Conservation (phyloP, 2,329 filamentous ascomycete genomes). For the Sporothrix brunneoviolacea region DNA sequence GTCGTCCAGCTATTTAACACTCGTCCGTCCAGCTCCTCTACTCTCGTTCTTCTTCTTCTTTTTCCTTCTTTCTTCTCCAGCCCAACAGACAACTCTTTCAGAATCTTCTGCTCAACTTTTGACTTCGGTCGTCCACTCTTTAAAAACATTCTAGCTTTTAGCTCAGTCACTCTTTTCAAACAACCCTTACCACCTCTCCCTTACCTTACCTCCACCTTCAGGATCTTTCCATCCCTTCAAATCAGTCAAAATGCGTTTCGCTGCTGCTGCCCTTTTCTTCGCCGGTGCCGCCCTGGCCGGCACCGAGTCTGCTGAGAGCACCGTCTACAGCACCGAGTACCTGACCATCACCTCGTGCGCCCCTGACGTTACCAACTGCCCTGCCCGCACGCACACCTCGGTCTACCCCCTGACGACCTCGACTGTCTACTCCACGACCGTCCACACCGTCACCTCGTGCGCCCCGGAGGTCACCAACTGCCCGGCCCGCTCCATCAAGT, state of each 20-base stretch:
- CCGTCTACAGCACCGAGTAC: constrained; percentile 52
- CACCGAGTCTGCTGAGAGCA: constrained; percentile 25
- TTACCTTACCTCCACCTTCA: constrained; percentile 17
- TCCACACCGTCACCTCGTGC: constrained; percentile 58
- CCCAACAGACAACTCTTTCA: constrained; percentile 27
- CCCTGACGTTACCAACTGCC: constrained; percentile 47
- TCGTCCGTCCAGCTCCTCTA: constrained; percentile 15
- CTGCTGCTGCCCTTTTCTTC: constrained; percentile 43
- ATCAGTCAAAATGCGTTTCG: constrained; percentile 57
- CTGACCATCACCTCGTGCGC: constrained; percentile 57
- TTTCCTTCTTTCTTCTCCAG: constrained; percentile 27
- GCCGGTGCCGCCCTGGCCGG: constrained; percentile 37
- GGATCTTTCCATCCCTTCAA: constrained; percentile 10
- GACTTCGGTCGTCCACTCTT: constrained; percentile 39
- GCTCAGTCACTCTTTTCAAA: constrained; percentile 19
- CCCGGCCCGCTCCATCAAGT: constrained; percentile 38
- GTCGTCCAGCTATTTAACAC: constrained; percentile 28
- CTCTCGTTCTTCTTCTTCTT: constrained; percentile 15
- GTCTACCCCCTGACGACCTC: constrained; percentile 28
- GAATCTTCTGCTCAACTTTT: constrained; percentile 26
- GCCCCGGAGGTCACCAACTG: constrained; percentile 56
- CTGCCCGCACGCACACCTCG: constrained; percentile 26
- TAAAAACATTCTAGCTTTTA: constrained; percentile 24
- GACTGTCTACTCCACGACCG: constrained; percentile 51
- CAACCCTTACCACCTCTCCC: constrained; percentile 18